Base-by-base conservation (phyloP, 2,329 filamentous ascomycete species). In the Ophiostoma australiae region DNA sequence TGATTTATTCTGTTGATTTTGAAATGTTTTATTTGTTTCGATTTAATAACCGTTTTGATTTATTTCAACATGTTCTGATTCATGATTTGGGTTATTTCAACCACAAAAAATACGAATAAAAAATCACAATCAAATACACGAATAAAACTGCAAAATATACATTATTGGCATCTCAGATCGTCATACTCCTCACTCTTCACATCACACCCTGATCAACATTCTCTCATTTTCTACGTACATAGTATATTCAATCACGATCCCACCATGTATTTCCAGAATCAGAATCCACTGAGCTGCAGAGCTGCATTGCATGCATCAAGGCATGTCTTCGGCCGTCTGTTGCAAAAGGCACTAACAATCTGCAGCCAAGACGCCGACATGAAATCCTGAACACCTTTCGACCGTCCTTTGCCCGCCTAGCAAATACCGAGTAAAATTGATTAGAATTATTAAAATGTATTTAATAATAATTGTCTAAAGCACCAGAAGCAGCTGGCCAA, bases 331-430 rank as follows among this genome's bases (percentile, higher is more conserved):
- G 52, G 52, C 23, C 52, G 52, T 27, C 52, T 23, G n/a, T 58
- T 23, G 23, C n/a, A 27, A 58, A 58, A 27, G 4, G 52, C 52
- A 58, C 52, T 58, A 58, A 31, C 52, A 58, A 27, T 58, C 52
- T 58, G 52, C 52, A 58, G 52, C 52, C 52, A 58, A 58, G 52
- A 58, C 52, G 23, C 52, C 52, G 52, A 58, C 52, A 58, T 58
- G n/a, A 58, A 27, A 58, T 58, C 17, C 52, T 58, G 17, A 20
- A 48, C 44, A n/a, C 20, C 44, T 48, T 7, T 48, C 44, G 44
- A 48, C 44, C 15, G 44, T 48, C 17, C 17, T 20, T 48, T 7
- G 20, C 17, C 52, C 52, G 52, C 27, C 52, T 58, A 10, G 4
- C 52, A 2, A 23, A 58, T 58, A 58, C 8, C 8, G 8, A 7